These are phyloP conservation scores for Lenwebbia sp. DNA, from an alignment of 345 rosid species.

Conservation along the genomic window DNA sequence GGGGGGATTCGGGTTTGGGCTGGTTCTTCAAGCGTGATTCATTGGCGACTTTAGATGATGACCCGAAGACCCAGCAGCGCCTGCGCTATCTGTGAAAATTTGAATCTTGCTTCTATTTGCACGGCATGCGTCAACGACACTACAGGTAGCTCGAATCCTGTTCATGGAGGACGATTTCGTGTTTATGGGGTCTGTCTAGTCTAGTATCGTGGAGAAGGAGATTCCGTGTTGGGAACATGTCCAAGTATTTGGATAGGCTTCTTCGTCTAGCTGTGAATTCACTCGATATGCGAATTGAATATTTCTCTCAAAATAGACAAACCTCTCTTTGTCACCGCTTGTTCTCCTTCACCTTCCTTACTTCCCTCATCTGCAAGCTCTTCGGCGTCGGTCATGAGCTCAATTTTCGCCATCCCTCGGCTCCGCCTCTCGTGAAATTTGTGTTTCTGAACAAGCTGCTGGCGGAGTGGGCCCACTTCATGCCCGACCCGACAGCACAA, in stretches of 20 bases:
- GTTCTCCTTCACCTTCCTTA: too few relatives aligned
- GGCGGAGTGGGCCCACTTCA: too few relatives aligned
- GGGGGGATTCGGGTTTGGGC: neutral
- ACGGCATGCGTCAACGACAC: slow-evolving; percentile 68
- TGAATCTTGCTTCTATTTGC: slow-evolving; percentile 77
- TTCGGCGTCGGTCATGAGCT: too few relatives aligned
- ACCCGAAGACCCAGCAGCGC: slow-evolving; percentile 35
- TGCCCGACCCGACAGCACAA: too few relatives aligned
- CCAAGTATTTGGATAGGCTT: neutral
- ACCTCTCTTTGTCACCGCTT: too few relatives aligned
- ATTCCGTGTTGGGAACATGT: neutral
- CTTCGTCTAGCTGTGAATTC: neutral
- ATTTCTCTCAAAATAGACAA: too few relatives aligned
- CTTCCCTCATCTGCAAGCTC: too few relatives aligned
- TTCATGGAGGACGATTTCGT: neutral
- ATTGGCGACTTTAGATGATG: slow-evolving; percentile 17
- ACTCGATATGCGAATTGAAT: neutral
- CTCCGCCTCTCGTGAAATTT: too few relatives aligned
- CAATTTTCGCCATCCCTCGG: too few relatives aligned
- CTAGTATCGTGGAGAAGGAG: too few relatives aligned
- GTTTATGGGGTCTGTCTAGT: neutral
- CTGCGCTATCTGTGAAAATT: slow-evolving; percentile 68
- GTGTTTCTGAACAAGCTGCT: too few relatives aligned
- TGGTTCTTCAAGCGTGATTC: neutral
- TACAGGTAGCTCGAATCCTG: slow-evolving; percentile 35